Evolutionary conservation across 1,284 basidiomycete genomes (phyloP), one percentile per base, ranked within the genome.

Genomic region (Ganoderma resinaceum): DNA sequence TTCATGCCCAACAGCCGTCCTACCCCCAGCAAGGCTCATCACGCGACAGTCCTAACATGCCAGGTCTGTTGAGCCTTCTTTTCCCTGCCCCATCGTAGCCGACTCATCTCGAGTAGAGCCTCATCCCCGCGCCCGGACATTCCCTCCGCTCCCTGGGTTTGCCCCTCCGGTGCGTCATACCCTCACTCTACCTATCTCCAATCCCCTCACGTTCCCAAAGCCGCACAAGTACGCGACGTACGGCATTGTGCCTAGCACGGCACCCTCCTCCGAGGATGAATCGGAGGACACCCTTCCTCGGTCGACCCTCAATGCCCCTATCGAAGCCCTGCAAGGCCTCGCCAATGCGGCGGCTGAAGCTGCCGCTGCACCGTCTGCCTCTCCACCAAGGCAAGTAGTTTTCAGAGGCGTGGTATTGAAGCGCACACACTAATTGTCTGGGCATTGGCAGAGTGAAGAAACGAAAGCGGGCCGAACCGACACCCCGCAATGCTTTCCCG

Each of bases 301-400:
- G 46, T 87, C 92, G 33, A 89, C 91, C 42, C 83, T 97, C 71
- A 95, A 93, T 70, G 95, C 96, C 0, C 96, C 96, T 0, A 97
- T 97, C 68, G 95, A 97, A 78, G 96, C 96, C 5, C 83, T 97
- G 40, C 94, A 97, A 77, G 95, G 95, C 2, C 84, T 97, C 57
- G 96, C 95, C 16, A 97, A 97, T 78, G 95, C 95, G 2, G 95
- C 95, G 5, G 96, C 95, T 31, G 95, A 96, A 79, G 94, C 95
- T 2, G 95, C 96, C 0, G 92, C 93, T 4, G 92, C 86, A 2
- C 87, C 93, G 2, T 73, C 72, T 38, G 63, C 69, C 8, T 71
- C 70, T 6, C 69, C 72, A 20, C 72, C 72, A 2, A 66, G 70
- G 72, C 61, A 65, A 18, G 69, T 65, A 60, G 55, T 58, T 58